Conservation (phyloP, 2,329 filamentous ascomycete genomes). For the Stagonosporopsis cucurbitacearum region DNA sequence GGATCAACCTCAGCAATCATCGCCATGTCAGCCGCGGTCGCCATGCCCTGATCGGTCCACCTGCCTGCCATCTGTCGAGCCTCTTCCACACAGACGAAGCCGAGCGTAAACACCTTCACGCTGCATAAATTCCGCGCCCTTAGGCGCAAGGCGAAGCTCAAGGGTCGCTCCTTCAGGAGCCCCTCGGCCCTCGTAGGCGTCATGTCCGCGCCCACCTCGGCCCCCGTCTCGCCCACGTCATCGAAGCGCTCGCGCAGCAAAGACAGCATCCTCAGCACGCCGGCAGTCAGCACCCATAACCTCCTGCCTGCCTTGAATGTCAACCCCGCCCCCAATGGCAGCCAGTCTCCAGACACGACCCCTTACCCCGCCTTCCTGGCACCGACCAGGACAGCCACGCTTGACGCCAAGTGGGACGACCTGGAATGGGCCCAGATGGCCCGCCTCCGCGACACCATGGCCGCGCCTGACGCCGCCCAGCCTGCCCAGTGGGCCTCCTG, state of each 20-base stretch:
- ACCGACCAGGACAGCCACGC: slow-evolving; percentile 58
- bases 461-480: slow-evolving; percentile 49
- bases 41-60: slow-evolving; percentile 26
- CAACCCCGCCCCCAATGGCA: slow-evolving; percentile 18
- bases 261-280: slow-evolving; percentile 43
- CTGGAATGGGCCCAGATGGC: slow-evolving; percentile 66
- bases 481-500: slow-evolving; percentile 65
- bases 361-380: slow-evolving; percentile 59
- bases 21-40: slow-evolving; percentile 4
- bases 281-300: slow-evolving; percentile 42
- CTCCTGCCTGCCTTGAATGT: slow-evolving; percentile 36
- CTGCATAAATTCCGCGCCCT: slow-evolving; percentile 51
- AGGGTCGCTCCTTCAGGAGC: slow-evolving; percentile 34
- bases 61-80: too few species aligned
- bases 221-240: slow-evolving; percentile 45
- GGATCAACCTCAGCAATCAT: too few species aligned
- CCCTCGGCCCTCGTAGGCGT: slow-evolving; percentile 21
- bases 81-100: too few species aligned
- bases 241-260: slow-evolving; percentile 50
- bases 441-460: slow-evolving; percentile 57
- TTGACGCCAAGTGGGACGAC: slow-evolving; percentile 66
- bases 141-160: slow-evolving; percentile 49
- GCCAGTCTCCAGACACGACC: slow-evolving; percentile 14
- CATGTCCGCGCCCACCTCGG: slow-evolving; percentile 37
- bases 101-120: slow-evolving; percentile 34